These are phyloP conservation scores for Pythium brachiatum DNA, from an alignment of 352 stramenopile genomes.

Conservation along the genomic window DNA sequence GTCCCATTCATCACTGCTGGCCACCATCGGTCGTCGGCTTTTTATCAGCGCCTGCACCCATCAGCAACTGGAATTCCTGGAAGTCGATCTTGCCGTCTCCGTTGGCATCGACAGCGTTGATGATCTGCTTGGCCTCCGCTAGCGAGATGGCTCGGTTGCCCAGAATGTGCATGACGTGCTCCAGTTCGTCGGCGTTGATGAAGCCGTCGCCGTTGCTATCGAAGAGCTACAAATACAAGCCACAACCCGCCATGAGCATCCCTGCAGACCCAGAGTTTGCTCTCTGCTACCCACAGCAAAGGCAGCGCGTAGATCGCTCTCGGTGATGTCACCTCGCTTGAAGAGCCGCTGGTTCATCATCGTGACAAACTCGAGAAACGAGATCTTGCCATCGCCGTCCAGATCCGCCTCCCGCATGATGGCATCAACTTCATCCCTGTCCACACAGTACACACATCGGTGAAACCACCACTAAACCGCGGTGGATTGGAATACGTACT, in stretches of 20 bases:
- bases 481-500: too few relatives aligned
- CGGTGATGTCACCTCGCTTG: conserved; percentile 47
- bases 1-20: not conserved
- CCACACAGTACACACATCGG: conserved; percentile 3
- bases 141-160: conserved; percentile 46
- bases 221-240: conserved; percentile 38
- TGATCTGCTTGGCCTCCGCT: conserved; percentile 57
- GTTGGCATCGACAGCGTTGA: conserved; percentile 75
- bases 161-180: conserved; percentile 59
- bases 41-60: conserved; percentile 31
- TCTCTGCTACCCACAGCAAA: conserved; percentile 41
- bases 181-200: conserved; percentile 63
- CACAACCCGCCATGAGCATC: not conserved
- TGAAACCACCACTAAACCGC: too few relatives aligned
- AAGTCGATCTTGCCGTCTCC: conserved; percentile 86
- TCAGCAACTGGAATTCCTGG: conserved; percentile 74
- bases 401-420: conserved; percentile 71
- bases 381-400: conserved; percentile 73
- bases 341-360: conserved; percentile 79
- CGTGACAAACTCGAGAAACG: conserved; percentile 72
- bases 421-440: conserved; percentile 52
- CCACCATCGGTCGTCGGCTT: not conserved
- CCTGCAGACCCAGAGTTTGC: not conserved
- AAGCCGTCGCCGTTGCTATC: conserved; percentile 70
- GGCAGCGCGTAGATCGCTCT: conserved; percentile 53